Evolutionary conservation across 108 stramenopile genomes (phyloP).

Genomic region (Cylindrotheca closterium): DNA sequence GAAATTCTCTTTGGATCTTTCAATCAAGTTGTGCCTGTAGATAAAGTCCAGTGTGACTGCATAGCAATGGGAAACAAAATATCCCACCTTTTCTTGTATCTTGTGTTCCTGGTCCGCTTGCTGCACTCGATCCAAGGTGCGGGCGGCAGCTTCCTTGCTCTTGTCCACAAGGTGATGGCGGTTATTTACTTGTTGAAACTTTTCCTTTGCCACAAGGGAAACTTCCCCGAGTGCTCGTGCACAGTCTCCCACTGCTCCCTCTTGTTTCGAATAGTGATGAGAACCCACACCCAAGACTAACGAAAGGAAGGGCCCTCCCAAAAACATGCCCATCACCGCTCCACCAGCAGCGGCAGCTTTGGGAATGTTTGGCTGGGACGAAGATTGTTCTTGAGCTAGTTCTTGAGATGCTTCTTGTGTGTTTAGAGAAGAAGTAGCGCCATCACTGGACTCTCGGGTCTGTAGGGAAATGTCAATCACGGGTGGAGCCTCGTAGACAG

Average conservation of each 20-base stretch:
- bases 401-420: neutral
- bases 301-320: conserved; percentile 50
- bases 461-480: too few species aligned
- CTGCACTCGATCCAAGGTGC: conserved; percentile 38
- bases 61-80: conserved; percentile 12
- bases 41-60: conserved; percentile 23
- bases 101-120: conserved; percentile 63
- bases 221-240: conserved; percentile 50
- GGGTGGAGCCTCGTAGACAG: neutral
- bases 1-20: conserved; percentile 12
- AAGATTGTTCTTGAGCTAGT: neutral
- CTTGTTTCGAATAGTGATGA: conserved; percentile 34
- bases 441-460: neutral
- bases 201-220: conserved; percentile 30
- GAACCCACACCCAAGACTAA: conserved; percentile 40
- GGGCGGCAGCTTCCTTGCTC: conserved; percentile 27
- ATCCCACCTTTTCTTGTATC: conserved; percentile 41
- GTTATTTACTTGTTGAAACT: conserved; percentile 49
- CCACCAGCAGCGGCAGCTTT: conserved; percentile 30
- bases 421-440: neutral
- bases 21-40: conserved; percentile 25
- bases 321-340: conserved; percentile 31
- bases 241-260: conserved; percentile 41
- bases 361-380: neutral
- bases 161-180: conserved; percentile 56